These are phyloP conservation scores for Urostyla sp. DNA, from an alignment of 73 alveolate species.

Conservation along the genomic window DNA sequence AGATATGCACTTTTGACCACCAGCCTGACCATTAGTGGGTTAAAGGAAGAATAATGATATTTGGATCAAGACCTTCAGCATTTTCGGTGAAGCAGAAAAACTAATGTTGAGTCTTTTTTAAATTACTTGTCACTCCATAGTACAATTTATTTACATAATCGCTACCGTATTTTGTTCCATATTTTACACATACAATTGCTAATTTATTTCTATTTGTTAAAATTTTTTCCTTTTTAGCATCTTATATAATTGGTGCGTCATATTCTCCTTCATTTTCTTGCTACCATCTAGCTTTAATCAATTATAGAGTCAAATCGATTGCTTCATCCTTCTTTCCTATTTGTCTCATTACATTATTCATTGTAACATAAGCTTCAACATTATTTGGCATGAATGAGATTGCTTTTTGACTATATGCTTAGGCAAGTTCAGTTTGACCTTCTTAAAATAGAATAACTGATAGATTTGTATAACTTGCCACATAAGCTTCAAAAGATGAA, in stretches of 20 bases:
- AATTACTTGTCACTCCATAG: constrained; percentile 65
- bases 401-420: constrained; percentile 63
- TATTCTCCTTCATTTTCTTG: constrained; percentile 14
- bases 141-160: constrained; percentile 81
- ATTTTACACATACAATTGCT: constrained; percentile 76
- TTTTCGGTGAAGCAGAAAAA: constrained; percentile 83
- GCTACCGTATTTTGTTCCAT: constrained; percentile 84
- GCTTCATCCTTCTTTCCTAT: constrained; percentile 77
- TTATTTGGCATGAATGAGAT: constrained; percentile 65
- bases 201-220: constrained; percentile 10
- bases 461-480: constrained; percentile 72
- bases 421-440: constrained; percentile 56
- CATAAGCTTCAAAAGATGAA: constrained; percentile 67
- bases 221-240: not conserved
- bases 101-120: constrained; percentile 39
- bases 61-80: constrained; percentile 67
- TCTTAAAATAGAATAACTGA: constrained; percentile 65
- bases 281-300: constrained; percentile 26
- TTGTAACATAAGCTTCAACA: constrained; percentile 69
- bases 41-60: constrained; percentile 55
- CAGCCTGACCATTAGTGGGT: constrained; percentile 79
- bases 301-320: constrained; percentile 62
- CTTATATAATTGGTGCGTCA: constrained; percentile 17
- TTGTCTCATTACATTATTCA: constrained; percentile 75
- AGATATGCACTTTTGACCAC: constrained; percentile 85